Percentiles rank a stretch among this genome's conserved stretches.
phyloP scores from a whole-genome alignment of 164 flowering plant species.

The Vitis labrusca region DNA sequence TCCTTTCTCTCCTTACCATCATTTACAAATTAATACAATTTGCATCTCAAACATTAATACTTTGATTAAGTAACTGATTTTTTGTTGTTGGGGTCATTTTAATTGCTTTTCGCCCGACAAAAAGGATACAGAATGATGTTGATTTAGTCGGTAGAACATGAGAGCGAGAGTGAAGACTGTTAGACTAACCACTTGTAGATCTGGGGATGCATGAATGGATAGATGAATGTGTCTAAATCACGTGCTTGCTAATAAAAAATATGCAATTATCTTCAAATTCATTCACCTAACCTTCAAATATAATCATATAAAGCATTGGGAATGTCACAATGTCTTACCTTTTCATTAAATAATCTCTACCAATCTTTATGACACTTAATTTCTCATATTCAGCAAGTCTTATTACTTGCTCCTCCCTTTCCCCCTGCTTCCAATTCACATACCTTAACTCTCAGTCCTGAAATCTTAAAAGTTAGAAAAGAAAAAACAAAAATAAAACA shows the following conservation, averaged over 20 bases:
- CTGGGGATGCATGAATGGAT: no score
- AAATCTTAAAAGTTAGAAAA: no score
- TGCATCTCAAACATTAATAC: not conserved
- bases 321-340: constrained; percentile 12
- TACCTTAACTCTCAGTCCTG: no score
- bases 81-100: not conserved
- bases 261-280: not conserved
- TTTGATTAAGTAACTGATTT: constrained; percentile 5
- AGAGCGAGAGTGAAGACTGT: not conserved
- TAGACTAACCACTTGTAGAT: not conserved
- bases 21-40: no score
- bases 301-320: constrained; percentile 8
- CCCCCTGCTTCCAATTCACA: no score
- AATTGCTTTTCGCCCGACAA: not conserved
- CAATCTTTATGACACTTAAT: no score
- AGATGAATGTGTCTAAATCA: constrained; percentile 1
- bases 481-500: no score
- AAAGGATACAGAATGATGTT: not conserved
- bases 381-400: no score
- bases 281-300: constrained; percentile 15
- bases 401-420: no score
- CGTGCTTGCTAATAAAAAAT: constrained; percentile 12
- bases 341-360: not conserved
- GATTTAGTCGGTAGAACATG: not conserved
- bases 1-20: no score